phyloP scores from a whole-genome alignment of 2,329 filamentous ascomycete genomes.

The Alternaria burnsii region DNA sequence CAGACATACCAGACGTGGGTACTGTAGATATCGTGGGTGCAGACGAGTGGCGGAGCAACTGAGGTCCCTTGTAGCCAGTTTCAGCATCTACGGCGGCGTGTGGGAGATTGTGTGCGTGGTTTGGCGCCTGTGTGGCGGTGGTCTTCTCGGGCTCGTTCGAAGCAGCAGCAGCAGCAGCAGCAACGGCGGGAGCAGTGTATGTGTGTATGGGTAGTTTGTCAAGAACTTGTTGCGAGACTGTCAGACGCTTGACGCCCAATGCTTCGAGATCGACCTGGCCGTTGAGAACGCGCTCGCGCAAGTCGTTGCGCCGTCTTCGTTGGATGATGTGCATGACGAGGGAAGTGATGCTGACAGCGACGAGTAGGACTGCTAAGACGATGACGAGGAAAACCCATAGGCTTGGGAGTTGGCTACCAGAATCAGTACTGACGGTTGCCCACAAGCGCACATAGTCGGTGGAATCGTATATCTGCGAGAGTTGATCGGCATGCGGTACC shows the following conservation, averaged over 20 bases:
- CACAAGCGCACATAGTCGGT: conserved; percentile 62
- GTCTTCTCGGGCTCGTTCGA: conserved; percentile 29
- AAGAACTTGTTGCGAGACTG: conserved; percentile 75
- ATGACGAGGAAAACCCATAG: conserved; percentile 81
- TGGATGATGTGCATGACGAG: conserved; percentile 80
- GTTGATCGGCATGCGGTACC: conserved; percentile 51
- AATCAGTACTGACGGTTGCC: conserved; percentile 56
- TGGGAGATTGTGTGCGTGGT: conserved; percentile 15
- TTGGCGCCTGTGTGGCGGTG: conserved; percentile 14
- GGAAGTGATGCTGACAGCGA: conserved; percentile 73
- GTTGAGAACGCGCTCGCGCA: conserved; percentile 74
- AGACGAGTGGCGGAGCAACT: conserved; percentile 28
- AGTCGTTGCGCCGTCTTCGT: conserved; percentile 69
- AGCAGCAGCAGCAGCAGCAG: neutral
- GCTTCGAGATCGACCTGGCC: conserved; percentile 89
- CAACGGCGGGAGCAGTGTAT: conserved; percentile 60
- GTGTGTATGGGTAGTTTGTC: conserved; percentile 79
- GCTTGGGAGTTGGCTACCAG: conserved; percentile 70
- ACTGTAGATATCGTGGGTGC: conserved; percentile 23
- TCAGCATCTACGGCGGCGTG: conserved; percentile 26
- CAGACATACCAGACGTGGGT: conserved; percentile 15
- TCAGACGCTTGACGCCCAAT: conserved; percentile 82
- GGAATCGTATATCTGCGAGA: conserved; percentile 50
- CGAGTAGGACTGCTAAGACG: conserved; percentile 75
- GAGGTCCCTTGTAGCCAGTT: conserved; percentile 24